phyloP scores from a whole-genome alignment of 2,329 filamentous ascomycete species.

The Niveomyces coronatus region DNA sequence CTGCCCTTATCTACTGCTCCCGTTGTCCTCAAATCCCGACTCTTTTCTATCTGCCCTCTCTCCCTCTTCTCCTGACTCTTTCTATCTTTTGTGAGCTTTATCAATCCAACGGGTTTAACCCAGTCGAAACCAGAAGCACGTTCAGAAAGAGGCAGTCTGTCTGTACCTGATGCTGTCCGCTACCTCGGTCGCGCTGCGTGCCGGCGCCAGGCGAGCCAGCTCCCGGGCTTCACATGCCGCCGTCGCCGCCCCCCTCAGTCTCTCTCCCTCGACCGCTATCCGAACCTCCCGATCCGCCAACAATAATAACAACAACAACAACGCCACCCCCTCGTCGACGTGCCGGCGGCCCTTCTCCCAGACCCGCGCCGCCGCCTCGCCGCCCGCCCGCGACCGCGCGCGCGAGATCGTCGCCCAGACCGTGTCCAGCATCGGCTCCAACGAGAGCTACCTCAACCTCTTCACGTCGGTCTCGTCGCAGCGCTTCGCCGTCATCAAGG shows the following conservation, averaged over 20 bases:
- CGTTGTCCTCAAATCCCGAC: too few species aligned
- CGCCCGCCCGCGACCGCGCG: slow-evolving; percentile 18
- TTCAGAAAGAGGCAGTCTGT: neutral
- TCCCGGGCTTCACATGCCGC: slow-evolving; percentile 21
- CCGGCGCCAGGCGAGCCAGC: slow-evolving; percentile 31
- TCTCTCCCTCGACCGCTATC: slow-evolving; percentile 17
- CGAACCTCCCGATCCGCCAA: slow-evolving; percentile 16
- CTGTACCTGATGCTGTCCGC: slow-evolving; percentile 31
- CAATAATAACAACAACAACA: slow-evolving; percentile 13
- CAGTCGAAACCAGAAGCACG: slow-evolving; percentile 14
- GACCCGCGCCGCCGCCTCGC: slow-evolving; percentile 6
- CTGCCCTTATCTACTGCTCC: neutral
- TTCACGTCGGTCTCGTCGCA: slow-evolving; percentile 95
- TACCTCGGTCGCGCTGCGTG: slow-evolving; percentile 31
- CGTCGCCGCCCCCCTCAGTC: slow-evolving; percentile 14
- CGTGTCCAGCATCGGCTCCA: slow-evolving; percentile 90
- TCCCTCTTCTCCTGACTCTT: neutral
- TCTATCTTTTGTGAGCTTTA: neutral
- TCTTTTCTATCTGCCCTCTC: neutral
- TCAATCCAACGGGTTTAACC: too few species aligned
- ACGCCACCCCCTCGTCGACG: neutral
- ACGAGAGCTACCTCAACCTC: slow-evolving; percentile 93
- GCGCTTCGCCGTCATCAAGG: slow-evolving; percentile 97
- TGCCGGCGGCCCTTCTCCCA: slow-evolving; percentile 7
- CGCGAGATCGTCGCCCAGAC: slow-evolving; percentile 39